These are phyloP conservation scores for Aspergillus calidoustus DNA, from an alignment of 2,329 filamentous ascomycete species.

Conservation along the genomic window DNA sequence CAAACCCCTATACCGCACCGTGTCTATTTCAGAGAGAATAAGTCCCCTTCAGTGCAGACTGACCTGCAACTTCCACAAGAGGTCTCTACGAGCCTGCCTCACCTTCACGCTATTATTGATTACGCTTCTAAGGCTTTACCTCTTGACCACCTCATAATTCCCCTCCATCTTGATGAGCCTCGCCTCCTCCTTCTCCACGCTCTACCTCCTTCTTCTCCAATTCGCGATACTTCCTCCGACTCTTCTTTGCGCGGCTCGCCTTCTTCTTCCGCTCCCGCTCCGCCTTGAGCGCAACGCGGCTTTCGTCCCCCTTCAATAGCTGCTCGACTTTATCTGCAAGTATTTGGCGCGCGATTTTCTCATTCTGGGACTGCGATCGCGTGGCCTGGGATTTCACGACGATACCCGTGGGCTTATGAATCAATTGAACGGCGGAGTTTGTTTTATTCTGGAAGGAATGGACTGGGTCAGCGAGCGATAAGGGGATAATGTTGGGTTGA, in stretches of 20 bases:
- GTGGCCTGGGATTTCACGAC: slow-evolving; percentile 95
- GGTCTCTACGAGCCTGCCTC: neutral
- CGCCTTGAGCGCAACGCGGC: slow-evolving; percentile 79
- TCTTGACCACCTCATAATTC: slow-evolving; percentile 16
- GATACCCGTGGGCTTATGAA: slow-evolving; percentile 85
- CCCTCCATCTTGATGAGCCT: slow-evolving; percentile 17
- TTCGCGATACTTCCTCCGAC: slow-evolving; percentile 48
- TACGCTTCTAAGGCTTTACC: slow-evolving; percentile 12
- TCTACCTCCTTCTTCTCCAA: slow-evolving; percentile 36
- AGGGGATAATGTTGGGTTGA: neutral
- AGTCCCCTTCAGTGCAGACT: neutral
- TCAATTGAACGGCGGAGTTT: slow-evolving; percentile 89
- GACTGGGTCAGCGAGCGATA: neutral
- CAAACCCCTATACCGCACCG: neutral
- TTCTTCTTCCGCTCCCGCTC: slow-evolving; percentile 72
- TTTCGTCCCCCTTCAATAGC: slow-evolving; percentile 72
- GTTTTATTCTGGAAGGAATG: slow-evolving; percentile 78
- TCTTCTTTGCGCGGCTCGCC: slow-evolving; percentile 50
- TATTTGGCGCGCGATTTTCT: slow-evolving; percentile 78
- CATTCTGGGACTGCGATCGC: slow-evolving; percentile 82
- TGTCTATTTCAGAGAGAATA: neutral
- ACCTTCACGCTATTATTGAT: neutral
- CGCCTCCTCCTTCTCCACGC: slow-evolving; percentile 15
- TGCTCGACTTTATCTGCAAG: slow-evolving; percentile 80
- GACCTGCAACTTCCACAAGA: neutral